Evolutionary conservation across 805 yeast genomes (phyloP).

Genomic region (Monosporozyma solicola): DNA sequence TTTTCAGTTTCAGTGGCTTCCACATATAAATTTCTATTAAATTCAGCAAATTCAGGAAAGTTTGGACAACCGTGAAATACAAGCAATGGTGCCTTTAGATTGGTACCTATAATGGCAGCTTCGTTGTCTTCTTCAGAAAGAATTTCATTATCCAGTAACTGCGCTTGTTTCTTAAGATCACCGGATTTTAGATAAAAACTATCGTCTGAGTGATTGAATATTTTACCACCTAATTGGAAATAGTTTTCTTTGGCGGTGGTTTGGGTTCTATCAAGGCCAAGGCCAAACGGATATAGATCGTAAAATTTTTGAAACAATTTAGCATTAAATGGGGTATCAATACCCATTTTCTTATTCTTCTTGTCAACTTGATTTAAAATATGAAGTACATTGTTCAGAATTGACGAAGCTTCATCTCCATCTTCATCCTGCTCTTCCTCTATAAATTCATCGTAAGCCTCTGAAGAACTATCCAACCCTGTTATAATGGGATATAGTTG

Average conservation of each 20-base stretch:
- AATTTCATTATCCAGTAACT: slow-evolving; percentile 13
- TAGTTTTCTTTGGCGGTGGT: slow-evolving; percentile 6
- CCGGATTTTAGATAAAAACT: slow-evolving; percentile 69
- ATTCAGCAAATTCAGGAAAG: slow-evolving; percentile 40
- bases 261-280: not conserved
- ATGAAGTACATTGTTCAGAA: slow-evolving; percentile 1
- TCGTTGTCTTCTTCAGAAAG: slow-evolving; percentile 45
- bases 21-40: slow-evolving; percentile 49
- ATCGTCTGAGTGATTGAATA: slow-evolving; percentile 59
- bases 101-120: slow-evolving; percentile 40
- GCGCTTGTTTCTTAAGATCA: slow-evolving; percentile 21
- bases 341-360: slow-evolving; percentile 6
- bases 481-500: slow-evolving; percentile 11
- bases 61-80: slow-evolving; percentile 62
- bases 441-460: not conserved
- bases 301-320: slow-evolving; percentile 11
- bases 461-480: not conserved
- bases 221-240: slow-evolving; percentile 20
- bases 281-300: slow-evolving; percentile 12
- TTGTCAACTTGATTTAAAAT: not conserved
- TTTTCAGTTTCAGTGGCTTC: slow-evolving; percentile 52
- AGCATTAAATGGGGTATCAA: slow-evolving; percentile 5
- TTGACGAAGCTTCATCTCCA: slow-evolving; percentile 1
- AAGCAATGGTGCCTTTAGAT: slow-evolving; percentile 41
- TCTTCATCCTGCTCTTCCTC: slow-evolving; percentile 6